phyloP scores from a whole-genome alignment of 129 eudicot genomes.

The Deinandra increscens region DNA sequence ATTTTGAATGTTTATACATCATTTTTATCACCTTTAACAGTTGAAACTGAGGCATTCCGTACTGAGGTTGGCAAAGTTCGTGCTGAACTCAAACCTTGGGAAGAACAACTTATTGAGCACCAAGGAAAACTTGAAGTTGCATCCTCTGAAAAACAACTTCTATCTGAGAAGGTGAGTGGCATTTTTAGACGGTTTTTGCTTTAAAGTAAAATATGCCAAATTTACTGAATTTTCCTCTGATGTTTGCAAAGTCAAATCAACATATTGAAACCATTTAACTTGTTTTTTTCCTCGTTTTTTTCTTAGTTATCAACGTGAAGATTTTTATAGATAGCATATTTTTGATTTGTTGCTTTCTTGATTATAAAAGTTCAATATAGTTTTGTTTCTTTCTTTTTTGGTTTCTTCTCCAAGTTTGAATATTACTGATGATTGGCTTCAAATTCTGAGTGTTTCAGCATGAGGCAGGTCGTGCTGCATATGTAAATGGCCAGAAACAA shows the following conservation, averaged over 20 bases:
- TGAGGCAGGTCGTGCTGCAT: constrained; percentile 70
- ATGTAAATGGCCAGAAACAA: constrained; percentile 67
- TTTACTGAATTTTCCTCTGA: not conserved
- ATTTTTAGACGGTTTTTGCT: not conserved
- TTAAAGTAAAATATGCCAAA: not conserved
- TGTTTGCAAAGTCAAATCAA: not conserved
- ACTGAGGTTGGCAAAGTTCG: constrained; percentile 71
- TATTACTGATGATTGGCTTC: constrained; percentile 6
- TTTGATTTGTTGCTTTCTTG: not conserved
- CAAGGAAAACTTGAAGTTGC: constrained; percentile 91
- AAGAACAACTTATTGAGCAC: constrained; percentile 75
- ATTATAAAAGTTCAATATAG: not conserved
- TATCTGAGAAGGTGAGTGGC: constrained; percentile 67
- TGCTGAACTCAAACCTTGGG: constrained; percentile 87
- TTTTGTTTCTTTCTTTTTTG: not conserved
- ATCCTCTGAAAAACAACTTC: constrained; percentile 58
- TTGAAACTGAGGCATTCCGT: constrained; percentile 79
- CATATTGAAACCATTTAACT: not conserved
- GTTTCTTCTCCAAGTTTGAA: constrained; percentile 1
- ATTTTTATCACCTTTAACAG: constrained; percentile 31
- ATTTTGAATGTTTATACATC: not conserved
- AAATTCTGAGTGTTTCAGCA: constrained; percentile 52
- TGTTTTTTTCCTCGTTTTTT: not conserved
- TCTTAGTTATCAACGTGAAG: not conserved
- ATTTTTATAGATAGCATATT: not conserved